Evolutionary conservation across 441 rosid species (phyloP).

Genomic region (Erysimum cheiri): DNA sequence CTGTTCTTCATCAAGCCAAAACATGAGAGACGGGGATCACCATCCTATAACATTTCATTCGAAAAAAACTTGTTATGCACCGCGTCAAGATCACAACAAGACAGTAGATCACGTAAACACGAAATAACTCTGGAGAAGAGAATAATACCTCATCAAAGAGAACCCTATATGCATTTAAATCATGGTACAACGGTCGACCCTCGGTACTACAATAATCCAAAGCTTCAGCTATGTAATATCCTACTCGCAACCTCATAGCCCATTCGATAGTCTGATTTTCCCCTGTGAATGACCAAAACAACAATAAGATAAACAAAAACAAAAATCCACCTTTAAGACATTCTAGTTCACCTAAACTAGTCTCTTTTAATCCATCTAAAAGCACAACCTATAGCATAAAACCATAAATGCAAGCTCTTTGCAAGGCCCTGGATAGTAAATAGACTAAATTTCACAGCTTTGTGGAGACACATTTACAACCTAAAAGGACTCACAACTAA

Average conservation of each 20-base stretch:
- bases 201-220: conserved; percentile 83
- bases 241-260: conserved; percentile 96
- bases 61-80: conserved; percentile 23
- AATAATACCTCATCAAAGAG: conserved; percentile 90
- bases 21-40: conserved; percentile 97
- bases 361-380: conserved; percentile 12
- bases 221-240: conserved; percentile 86
- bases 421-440: background rate
- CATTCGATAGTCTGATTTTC: conserved; percentile 95
- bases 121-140: background rate
- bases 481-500: background rate
- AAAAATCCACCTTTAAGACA: background rate
- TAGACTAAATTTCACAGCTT: conserved; percentile 10
- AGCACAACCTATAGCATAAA: conserved; percentile 9
- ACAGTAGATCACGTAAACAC: background rate
- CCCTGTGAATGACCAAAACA: conserved; percentile 61
- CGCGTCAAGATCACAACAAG: background rate
- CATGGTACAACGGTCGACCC: conserved; percentile 90
- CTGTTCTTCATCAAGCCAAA: conserved; percentile 97
- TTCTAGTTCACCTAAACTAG: conserved; percentile 6
- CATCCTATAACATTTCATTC: conserved; percentile 64
- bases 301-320: conserved; percentile 7
- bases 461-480: conserved; percentile 15
- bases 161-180: conserved; percentile 93
- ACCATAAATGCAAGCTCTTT: conserved; percentile 14